Percentiles rank a stretch among this genome's conserved stretches.
Evolutionary conservation across 202 grass and related monocot genomes (phyloP).

Genomic region (Hordeum pubiflorum): DNA sequence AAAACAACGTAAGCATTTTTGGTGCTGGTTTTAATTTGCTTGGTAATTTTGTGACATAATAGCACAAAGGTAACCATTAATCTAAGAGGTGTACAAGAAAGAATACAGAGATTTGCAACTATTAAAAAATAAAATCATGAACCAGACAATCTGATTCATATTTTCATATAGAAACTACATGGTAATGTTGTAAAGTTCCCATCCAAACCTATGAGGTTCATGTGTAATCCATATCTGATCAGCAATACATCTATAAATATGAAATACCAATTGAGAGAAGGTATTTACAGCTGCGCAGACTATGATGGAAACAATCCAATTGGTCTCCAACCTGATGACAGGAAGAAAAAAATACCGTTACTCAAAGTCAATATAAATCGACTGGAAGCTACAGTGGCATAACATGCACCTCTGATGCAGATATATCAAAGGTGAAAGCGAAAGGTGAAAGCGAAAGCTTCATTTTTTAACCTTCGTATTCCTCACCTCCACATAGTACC

Average conservation of each 20-base stretch:
- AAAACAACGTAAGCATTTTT: background rate
- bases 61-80: background rate
- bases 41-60: background rate
- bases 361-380: background rate
- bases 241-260: slow-evolving; percentile 3
- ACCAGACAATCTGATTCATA: background rate
- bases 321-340: slow-evolving; percentile 49
- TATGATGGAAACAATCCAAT: slow-evolving; percentile 77
- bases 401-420: slow-evolving; percentile 9
- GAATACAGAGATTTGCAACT: background rate
- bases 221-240: background rate
- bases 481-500: slow-evolving; percentile 89
- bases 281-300: slow-evolving; percentile 69
- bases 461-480: slow-evolving; percentile 17
- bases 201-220: background rate
- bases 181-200: background rate
- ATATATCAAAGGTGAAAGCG: slow-evolving; percentile 10
- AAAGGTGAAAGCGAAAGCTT: slow-evolving; percentile 14
- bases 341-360: slow-evolving; percentile 21
- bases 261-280: slow-evolving; percentile 16
- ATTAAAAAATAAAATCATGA: background rate
- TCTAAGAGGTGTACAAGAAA: background rate
- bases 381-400: slow-evolving; percentile 1
- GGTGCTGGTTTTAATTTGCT: background rate
- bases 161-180: background rate